Percentiles rank a stretch among this genome's conserved stretches.
Evolutionary conservation across 371 early-diverging fungal genomes (phyloP).

Genomic region (Saksenaea oblongispora): DNA sequence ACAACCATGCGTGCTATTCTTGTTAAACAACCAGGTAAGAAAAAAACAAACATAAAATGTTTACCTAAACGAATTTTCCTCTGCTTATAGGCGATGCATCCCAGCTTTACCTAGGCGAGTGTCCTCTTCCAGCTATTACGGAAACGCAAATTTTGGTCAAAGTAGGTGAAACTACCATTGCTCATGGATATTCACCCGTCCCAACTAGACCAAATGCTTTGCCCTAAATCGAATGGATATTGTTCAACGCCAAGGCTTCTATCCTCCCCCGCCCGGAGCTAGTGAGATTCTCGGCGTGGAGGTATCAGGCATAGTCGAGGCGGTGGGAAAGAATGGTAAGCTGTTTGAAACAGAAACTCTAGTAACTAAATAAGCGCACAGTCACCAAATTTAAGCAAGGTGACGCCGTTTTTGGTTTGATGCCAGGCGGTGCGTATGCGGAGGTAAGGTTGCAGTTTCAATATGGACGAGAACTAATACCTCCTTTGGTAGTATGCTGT

Average conservation of each 20-base stretch:
- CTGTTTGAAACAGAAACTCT: not conserved
- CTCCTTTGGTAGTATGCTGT: conserved; percentile 53
- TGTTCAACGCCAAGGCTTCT: conserved; percentile 69
- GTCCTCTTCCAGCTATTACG: conserved; percentile 51
- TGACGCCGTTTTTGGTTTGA: conserved; percentile 73
- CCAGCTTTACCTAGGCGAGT: conserved; percentile 57
- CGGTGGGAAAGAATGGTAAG: conserved; percentile 48
- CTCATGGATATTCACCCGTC: not conserved
- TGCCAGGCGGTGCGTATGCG: conserved; percentile 75
- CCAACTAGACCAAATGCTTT: conserved; percentile 53
- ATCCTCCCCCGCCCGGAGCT: conserved; percentile 70
- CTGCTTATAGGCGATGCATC: conserved; percentile 47
- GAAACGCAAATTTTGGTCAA: conserved; percentile 70
- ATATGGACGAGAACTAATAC: not conserved
- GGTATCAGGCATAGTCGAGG: conserved; percentile 68
- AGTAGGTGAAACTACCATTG: conserved; percentile 25
- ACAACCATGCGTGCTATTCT: conserved; percentile 36
- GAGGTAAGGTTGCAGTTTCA: conserved; percentile 37
- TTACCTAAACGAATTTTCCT: not conserved
- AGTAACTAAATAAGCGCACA: not conserved
- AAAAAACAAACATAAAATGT: not conserved
- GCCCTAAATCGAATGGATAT: conserved; percentile 82
- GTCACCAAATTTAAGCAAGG: conserved; percentile 57
- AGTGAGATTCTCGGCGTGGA: conserved; percentile 77
- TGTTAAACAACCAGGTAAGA: conserved; percentile 35